Evolutionary conservation across 148 eudicot genomes (phyloP).

Genomic region (Cornus florida): DNA sequence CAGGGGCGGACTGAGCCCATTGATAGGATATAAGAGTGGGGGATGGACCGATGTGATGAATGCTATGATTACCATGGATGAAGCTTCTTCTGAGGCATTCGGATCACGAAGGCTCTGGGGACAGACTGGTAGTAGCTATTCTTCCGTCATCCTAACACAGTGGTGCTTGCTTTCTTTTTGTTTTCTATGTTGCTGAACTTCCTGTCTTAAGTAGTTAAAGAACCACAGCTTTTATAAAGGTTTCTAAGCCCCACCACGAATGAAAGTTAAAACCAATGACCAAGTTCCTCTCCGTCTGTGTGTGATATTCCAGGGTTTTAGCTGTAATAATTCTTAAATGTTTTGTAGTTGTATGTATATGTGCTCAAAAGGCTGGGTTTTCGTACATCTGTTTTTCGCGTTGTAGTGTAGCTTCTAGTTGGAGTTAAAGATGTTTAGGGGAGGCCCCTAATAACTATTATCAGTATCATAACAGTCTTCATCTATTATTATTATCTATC

Average conservation of each 20-base stretch:
- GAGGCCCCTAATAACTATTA: background rate
- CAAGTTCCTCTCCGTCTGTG: too few species aligned
- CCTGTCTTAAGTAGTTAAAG: slow-evolving; percentile 6
- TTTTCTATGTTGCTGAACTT: slow-evolving; percentile 7
- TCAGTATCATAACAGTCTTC: background rate
- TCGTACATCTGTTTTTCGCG: background rate
- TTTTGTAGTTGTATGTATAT: slow-evolving; percentile 3
- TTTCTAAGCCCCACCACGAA: background rate
- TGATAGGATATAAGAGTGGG: slow-evolving; percentile 26
- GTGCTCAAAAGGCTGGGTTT: too few species aligned
- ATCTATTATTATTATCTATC: background rate
- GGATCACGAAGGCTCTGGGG: slow-evolving; percentile 18
- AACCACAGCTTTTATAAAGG: slow-evolving; percentile 10
- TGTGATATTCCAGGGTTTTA: background rate
- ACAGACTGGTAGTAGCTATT: slow-evolving; percentile 16
- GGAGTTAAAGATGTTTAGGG: background rate
- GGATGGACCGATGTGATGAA: background rate
- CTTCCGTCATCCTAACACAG: slow-evolving; percentile 3
- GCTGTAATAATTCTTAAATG: too few species aligned
- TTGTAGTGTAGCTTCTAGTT: background rate
- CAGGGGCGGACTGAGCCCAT: slow-evolving; percentile 46
- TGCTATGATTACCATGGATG: slow-evolving; percentile 24
- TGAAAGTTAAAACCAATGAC: too few species aligned
- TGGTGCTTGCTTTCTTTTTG: background rate
- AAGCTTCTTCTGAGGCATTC: slow-evolving; percentile 23